Conservation (phyloP, 1,284 basidiomycete species). For the Ustilago trichophora region DNA sequence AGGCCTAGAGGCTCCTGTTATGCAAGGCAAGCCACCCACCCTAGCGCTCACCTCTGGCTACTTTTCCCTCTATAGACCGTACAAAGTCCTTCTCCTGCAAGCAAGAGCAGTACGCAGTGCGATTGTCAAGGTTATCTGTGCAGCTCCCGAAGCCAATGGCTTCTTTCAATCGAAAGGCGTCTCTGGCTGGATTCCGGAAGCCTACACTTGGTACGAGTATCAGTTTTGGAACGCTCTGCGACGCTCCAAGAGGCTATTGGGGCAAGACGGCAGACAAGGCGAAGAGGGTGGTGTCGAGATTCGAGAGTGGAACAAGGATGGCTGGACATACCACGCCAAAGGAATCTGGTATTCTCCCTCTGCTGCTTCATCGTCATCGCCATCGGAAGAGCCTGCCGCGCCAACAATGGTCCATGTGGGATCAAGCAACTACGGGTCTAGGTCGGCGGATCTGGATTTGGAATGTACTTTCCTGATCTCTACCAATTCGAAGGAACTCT, state of each 20-base stretch:
- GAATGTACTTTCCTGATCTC: conserved; percentile 89
- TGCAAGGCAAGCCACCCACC: conserved; percentile 2
- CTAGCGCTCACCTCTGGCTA: conserved; percentile 82
- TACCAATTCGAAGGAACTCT: conserved; percentile 67
- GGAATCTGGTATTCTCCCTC: conserved; percentile 69
- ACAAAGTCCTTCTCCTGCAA: conserved; percentile 67
- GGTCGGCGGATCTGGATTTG: conserved; percentile 88
- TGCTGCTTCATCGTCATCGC: too few species aligned
- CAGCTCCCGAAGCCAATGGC: conserved; percentile 86
- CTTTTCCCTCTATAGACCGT: conserved; percentile 85
- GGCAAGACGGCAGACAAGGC: conserved; percentile 19
- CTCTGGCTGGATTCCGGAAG: conserved; percentile 91
- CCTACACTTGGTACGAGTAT: conserved; percentile 87
- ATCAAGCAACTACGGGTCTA: conserved; percentile 92
- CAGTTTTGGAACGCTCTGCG: conserved; percentile 77
- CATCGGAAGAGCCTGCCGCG: not conserved
- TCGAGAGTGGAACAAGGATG: conserved; percentile 85
- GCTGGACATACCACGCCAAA: conserved; percentile 99
- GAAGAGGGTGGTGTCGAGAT: conserved; percentile 72
- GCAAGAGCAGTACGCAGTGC: conserved; percentile 37
- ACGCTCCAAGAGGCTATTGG: conserved; percentile 67
- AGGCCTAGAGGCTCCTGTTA: not conserved
- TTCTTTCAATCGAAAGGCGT: conserved; percentile 89
- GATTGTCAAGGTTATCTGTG: conserved; percentile 74
- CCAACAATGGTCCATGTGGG: conserved; percentile 79